Conservation (phyloP, 129 eudicot genomes). For the Tanacetum coccineum region DNA sequence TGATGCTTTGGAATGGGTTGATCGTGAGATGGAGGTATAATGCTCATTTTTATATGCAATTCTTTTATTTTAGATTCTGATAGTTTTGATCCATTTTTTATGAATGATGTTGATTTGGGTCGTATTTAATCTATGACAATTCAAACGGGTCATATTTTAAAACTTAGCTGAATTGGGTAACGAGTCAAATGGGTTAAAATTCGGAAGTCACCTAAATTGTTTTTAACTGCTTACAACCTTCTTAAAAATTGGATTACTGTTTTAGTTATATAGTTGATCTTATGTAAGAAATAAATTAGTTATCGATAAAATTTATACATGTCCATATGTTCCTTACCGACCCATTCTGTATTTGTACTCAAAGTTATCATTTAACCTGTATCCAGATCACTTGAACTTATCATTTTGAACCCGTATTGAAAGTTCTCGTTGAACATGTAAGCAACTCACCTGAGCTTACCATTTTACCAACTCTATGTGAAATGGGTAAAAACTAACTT, state of each 20-base stretch:
- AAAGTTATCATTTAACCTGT: too few species aligned
- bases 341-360: not conserved
- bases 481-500: too few species aligned
- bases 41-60: not conserved
- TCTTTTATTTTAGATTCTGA: not conserved
- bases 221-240: not conserved
- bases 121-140: not conserved
- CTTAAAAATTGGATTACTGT: not conserved
- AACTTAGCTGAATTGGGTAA: too few species aligned
- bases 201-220: not conserved
- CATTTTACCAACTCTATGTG: too few species aligned
- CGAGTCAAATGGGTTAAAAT: not conserved
- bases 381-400: too few species aligned
- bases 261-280: not conserved
- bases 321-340: not conserved
- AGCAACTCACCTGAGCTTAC: too few species aligned
- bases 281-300: not conserved
- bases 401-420: not conserved
- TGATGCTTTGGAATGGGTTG: slow-evolving; percentile 81
- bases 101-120: not conserved
- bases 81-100: not conserved
- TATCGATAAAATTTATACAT: not conserved
- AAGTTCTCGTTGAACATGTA: too few species aligned
- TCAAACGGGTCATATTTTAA: not conserved
- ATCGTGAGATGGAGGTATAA: slow-evolving; percentile 82